phyloP scores from a whole-genome alignment of 148 eudicot genomes.

The Nepenthes mirabilis region DNA sequence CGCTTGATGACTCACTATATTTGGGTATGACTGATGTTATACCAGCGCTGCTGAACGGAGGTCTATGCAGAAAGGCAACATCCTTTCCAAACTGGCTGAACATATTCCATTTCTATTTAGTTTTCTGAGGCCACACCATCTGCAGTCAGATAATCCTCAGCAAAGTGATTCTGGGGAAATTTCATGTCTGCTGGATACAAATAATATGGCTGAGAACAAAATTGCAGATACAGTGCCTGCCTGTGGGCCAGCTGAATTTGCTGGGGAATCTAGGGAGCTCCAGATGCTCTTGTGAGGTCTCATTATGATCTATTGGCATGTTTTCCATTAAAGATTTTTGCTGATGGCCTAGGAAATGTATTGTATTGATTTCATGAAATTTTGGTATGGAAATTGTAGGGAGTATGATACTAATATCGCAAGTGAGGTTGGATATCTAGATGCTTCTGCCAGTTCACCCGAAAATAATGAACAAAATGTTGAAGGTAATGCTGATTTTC shows the following conservation, averaged over 20 bases:
- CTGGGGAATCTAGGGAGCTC: constrained; percentile 23
- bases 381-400: constrained; percentile 10
- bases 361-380: neutral
- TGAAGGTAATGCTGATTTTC: constrained; percentile 31
- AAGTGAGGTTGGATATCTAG: constrained; percentile 17
- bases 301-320: neutral
- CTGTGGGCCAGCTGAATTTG: constrained; percentile 19
- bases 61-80: constrained; percentile 35
- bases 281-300: constrained; percentile 27
- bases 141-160: constrained; percentile 14
- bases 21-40: constrained; percentile 4
- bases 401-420: constrained; percentile 15
- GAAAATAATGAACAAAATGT: constrained; percentile 14
- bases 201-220: constrained; percentile 15
- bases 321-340: neutral
- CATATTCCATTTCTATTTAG: constrained; percentile 58
- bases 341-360: neutral
- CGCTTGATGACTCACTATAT: neutral
- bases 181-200: constrained; percentile 17
- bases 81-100: constrained; percentile 61
- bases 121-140: constrained; percentile 31
- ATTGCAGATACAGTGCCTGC: constrained; percentile 15
- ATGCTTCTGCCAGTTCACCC: constrained; percentile 15
- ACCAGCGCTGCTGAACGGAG: constrained; percentile 31
- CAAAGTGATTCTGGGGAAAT: constrained; percentile 15